Percentiles rank a stretch among this genome's conserved stretches.
Conservation (phyloP, 345 rosid species). For the Eucalyptus brandiana region DNA sequence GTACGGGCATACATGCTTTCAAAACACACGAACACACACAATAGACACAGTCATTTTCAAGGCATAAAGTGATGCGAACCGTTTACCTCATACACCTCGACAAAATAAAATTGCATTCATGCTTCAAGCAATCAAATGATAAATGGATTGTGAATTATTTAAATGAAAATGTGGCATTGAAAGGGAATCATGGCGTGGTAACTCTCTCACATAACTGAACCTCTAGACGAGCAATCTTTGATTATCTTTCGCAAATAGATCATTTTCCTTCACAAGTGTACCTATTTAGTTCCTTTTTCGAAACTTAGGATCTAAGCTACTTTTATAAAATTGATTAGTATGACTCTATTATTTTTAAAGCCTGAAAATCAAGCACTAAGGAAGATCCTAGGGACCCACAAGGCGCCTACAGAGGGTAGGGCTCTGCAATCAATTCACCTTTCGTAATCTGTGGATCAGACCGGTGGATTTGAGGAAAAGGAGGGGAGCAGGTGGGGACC, state of each 20-base stretch:
- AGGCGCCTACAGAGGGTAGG: background rate
- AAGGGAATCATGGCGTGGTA: background rate
- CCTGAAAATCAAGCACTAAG: background rate
- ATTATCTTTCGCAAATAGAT: too few species aligned
- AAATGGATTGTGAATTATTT: too few species aligned
- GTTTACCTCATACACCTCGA: background rate
- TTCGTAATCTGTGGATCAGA: background rate
- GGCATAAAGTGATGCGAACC: background rate
- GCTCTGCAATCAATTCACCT: background rate
- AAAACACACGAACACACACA: background rate
- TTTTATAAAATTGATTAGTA: background rate
- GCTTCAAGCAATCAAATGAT: background rate
- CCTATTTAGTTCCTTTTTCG: background rate
- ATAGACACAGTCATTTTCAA: background rate
- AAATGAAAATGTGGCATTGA: background rate
- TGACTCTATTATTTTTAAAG: background rate
- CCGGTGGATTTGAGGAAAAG: background rate
- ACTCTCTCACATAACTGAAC: rapidly evolving
- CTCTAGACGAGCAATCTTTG: background rate
- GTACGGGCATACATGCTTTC: background rate
- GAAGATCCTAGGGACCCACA: background rate
- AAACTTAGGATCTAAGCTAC: background rate
- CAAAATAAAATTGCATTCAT: background rate
- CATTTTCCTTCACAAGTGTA: background rate
- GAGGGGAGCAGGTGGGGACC: background rate